Evolutionary conservation across 169 alveolate genomes (phyloP).

Genomic region (Cryptosporidium sp.): DNA sequence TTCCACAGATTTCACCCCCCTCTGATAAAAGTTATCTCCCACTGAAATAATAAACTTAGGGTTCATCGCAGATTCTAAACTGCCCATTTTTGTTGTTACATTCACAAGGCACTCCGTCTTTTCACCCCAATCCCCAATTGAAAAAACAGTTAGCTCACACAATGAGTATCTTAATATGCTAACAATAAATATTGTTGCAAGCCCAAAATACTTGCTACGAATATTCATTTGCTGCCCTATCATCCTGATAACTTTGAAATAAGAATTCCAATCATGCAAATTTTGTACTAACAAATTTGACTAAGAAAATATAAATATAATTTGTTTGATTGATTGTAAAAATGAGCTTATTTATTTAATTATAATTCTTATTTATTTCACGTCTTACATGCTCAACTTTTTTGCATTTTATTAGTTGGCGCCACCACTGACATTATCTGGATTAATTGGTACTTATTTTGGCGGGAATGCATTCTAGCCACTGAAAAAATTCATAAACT

Average conservation of each 20-base stretch:
- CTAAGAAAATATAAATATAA: neutral
- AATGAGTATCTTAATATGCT: neutral
- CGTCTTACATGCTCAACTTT: slow-evolving; percentile 27
- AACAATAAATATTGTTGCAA: slow-evolving; percentile 6
- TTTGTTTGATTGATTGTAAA: neutral
- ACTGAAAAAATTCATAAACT: neutral
- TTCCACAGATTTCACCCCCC: slow-evolving; percentile 42
- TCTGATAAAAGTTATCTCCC: slow-evolving; percentile 66
- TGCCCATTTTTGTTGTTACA: slow-evolving; percentile 16
- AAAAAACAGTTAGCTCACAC: slow-evolving; percentile 54
- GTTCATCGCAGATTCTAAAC: slow-evolving; percentile 1
- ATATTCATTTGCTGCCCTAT: neutral
- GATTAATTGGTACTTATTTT: neutral
- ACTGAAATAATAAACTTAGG: slow-evolving; percentile 49
- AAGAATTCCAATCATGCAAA: neutral
- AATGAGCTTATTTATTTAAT: neutral
- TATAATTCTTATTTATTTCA: neutral
- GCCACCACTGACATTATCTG: slow-evolving; percentile 17
- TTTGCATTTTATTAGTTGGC: slow-evolving; percentile 5
- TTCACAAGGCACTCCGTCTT: slow-evolving; percentile 17
- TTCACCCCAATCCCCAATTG: slow-evolving; percentile 74
- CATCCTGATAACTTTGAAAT: neutral
- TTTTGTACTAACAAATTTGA: neutral
- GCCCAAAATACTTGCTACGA: neutral
- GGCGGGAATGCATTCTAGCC: slow-evolving; percentile 17